These are phyloP conservation scores for Termitomyces sp. DNA, from an alignment of 768 basidiomycete species.

Conservation along the genomic window DNA sequence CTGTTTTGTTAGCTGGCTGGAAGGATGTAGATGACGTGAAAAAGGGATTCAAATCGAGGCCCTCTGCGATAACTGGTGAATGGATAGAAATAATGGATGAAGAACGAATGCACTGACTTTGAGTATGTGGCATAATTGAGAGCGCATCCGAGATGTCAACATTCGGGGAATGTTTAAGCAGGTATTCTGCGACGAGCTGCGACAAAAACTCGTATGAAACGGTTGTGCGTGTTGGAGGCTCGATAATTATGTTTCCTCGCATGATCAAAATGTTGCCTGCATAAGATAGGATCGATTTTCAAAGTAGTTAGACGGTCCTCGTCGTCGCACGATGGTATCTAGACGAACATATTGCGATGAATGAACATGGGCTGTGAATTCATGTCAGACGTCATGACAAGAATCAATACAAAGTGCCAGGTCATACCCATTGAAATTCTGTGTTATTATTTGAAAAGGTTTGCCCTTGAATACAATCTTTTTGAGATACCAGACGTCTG, in stretches of 20 bases:
- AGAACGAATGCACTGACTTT: conserved; percentile 45
- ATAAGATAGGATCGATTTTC: conserved; percentile 7
- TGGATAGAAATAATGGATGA: not conserved
- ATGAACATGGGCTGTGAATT: conserved; percentile 71
- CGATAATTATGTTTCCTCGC: conserved; percentile 73
- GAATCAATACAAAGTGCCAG: not conserved
- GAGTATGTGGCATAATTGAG: conserved; percentile 71
- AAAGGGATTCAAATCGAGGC: conserved; percentile 84
- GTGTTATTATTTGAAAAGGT: conserved; percentile 63
- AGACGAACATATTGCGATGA: conserved; percentile 81
- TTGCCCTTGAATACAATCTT: conserved; percentile 45
- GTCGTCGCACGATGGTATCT: not conserved
- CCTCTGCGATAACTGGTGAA: conserved; percentile 41
- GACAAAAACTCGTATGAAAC: conserved; percentile 86
- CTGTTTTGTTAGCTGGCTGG: conserved; percentile 45
- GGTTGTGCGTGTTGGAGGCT: conserved; percentile 54
- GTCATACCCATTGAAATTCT: conserved; percentile 79
- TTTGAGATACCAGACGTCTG: conserved; percentile 79
- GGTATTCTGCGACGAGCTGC: conserved; percentile 77
- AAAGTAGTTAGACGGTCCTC: not conserved
- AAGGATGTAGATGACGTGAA: conserved; percentile 72
- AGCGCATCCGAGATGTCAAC: conserved; percentile 69
- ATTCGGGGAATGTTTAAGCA: conserved; percentile 53
- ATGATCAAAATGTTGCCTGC: conserved; percentile 86
- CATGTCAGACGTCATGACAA: not conserved